Percentiles rank a stretch among this genome's conserved stretches.
These are phyloP conservation scores for Cylindrodendrum hubeiense DNA, from an alignment of 2,329 filamentous ascomycete species.

Conservation along the genomic window DNA sequence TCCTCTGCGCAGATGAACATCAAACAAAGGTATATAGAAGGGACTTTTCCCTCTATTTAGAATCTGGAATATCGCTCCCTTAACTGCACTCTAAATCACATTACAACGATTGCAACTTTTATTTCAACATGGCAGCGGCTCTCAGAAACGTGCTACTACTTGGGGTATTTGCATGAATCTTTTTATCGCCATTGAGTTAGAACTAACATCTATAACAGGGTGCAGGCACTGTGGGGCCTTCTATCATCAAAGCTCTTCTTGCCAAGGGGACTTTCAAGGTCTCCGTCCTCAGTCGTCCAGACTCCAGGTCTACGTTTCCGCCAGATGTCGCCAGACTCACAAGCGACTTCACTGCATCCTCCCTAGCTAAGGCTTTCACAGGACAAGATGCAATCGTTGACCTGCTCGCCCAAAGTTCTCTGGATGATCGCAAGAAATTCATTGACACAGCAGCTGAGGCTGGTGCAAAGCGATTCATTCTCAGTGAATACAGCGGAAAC, in stretches of 20 bases:
- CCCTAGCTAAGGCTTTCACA: neutral
- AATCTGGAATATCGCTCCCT: too few relatives aligned
- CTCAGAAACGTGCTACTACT: too few relatives aligned
- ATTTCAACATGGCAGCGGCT: too few relatives aligned
- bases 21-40: too few relatives aligned
- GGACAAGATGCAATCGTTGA: neutral
- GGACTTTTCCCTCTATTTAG: too few relatives aligned
- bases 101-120: too few relatives aligned
- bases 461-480: neutral
- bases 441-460: neutral
- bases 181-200: too few relatives aligned
- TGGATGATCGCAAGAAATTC: neutral
- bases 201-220: neutral
- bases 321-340: neutral
- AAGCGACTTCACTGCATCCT: neutral
- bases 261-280: neutral
- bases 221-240: neutral
- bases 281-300: neutral
- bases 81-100: too few relatives aligned
- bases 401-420: neutral
- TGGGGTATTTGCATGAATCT: too few relatives aligned
- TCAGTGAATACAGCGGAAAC: neutral
- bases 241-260: neutral
- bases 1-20: too few relatives aligned
- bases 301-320: neutral